Evolutionary conservation across 179 eudicot genomes (phyloP).

Genomic region (Nepenthes alata): DNA sequence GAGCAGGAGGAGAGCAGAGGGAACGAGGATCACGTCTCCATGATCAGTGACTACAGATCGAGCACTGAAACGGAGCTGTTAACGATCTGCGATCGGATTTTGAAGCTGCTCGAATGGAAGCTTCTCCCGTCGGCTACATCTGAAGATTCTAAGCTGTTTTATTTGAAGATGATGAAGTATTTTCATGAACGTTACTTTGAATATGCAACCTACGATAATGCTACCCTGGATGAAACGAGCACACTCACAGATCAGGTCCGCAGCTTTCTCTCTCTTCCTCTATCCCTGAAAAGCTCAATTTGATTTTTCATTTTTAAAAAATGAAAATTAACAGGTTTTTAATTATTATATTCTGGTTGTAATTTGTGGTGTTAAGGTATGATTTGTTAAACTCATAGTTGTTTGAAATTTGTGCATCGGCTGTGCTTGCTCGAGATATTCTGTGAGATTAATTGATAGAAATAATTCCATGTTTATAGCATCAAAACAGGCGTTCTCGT

Average conservation of each 20-base stretch:
- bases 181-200: slow-evolving; percentile 55
- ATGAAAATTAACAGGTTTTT: not conserved
- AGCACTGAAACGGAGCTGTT: slow-evolving; percentile 29
- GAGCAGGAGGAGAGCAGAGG: slow-evolving; percentile 45
- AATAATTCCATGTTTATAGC: too few species aligned
- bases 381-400: too few species aligned
- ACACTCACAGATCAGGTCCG: slow-evolving; percentile 22
- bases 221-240: slow-evolving; percentile 56
- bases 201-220: slow-evolving; percentile 45
- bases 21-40: slow-evolving; percentile 45
- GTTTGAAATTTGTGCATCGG: not conserved
- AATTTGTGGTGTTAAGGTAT: too few species aligned
- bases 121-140: slow-evolving; percentile 32
- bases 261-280: not conserved
- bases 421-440: too few species aligned
- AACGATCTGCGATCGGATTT: slow-evolving; percentile 32
- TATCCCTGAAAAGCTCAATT: not conserved
- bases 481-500: too few species aligned
- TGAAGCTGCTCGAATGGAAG: slow-evolving; percentile 37
- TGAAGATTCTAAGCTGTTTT: slow-evolving; percentile 34
- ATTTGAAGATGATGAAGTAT: too few species aligned
- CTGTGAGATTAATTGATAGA: too few species aligned
- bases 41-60: slow-evolving; percentile 43
- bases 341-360: not conserved
- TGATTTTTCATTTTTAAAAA: too few species aligned